Conservation (phyloP, 2,329 filamentous ascomycete species). For the Trichoderma aggressivum region DNA sequence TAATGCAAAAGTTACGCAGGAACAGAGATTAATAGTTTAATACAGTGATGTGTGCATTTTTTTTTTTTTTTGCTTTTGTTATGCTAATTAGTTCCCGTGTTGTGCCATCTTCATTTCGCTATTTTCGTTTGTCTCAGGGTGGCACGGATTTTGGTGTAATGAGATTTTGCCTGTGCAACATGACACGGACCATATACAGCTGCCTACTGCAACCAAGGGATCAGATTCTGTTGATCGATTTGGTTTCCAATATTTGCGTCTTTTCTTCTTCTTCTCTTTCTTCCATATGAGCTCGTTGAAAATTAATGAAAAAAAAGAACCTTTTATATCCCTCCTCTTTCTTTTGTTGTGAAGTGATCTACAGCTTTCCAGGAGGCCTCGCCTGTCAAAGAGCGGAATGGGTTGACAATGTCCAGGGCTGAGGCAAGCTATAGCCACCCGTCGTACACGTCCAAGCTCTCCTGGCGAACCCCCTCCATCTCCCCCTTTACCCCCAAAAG, state of each 20-base stretch:
- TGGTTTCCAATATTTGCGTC: neutral
- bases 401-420: neutral
- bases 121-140: neutral
- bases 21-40: neutral
- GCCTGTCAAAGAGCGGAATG: neutral
- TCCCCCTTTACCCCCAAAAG: constrained; percentile 69
- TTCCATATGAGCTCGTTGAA: neutral
- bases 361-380: neutral
- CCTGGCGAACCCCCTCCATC: constrained; percentile 60
- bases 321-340: neutral
- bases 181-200: neutral
- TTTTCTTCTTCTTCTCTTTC: neutral
- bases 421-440: constrained; percentile 39
- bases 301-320: neutral
- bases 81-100: neutral
- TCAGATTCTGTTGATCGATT: neutral
- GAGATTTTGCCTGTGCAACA: neutral
- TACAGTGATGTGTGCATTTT: neutral
- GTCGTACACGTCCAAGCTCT: constrained; percentile 43
- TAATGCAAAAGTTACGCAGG: neutral
- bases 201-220: neutral
- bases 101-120: neutral
- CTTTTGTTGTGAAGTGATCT: neutral
- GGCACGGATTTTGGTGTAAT: neutral
- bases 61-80: neutral